Base-by-base conservation (phyloP, 176 grass and related monocot genomes). In the Phyllostachys edulis region DNA sequence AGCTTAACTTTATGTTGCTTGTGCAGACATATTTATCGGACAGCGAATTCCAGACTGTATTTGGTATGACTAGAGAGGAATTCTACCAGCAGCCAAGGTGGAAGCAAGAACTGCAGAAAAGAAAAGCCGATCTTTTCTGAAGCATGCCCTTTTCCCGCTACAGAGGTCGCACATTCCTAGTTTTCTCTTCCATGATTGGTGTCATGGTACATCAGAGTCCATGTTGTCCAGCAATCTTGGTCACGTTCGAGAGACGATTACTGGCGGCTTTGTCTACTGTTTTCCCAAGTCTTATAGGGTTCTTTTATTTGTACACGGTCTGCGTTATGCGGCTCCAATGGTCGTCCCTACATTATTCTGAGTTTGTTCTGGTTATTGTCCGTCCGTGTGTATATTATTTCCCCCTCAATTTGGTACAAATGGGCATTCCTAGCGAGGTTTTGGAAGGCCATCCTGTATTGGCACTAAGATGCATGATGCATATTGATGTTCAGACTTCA, bases 71-170 rank as follows among this genome's bases (percentile, higher is more conserved):
- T 6, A 99, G 82, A 57, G 93, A 96, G 61, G 86, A 89, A 26
- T 99, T 99, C 84, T 91, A 99, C 80, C 75, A 89, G 75, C 97
- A 96, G 60, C 97, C 97, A 69, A 91, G 92, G 71, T 99, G 97
- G 97, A 99, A 99, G 89, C 93, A 96, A 90, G 97, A 99, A 51
- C 60, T 91, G 75, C 93, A 89, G 89, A 99, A 99, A 87, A 94
- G 76, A 67, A 96, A 96, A 86, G 78, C 84, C 26, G 91, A 95
- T 70, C 93, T 99, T 80, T 99, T 99, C 91, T 99, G 79, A 88
- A 73, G 55, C 63, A 50, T 3, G 14, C 2, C 14, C 52, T 32
- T 67, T 72, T 56, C 38, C 21, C 26, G 12, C 56, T 47, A 51
- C 8, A 67, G 42, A 70, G 38, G 26, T 57, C 56, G 15, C 59